phyloP scores from a whole-genome alignment of 2,329 filamentous ascomycete genomes.

The Fonsecaea multimorphosa region DNA sequence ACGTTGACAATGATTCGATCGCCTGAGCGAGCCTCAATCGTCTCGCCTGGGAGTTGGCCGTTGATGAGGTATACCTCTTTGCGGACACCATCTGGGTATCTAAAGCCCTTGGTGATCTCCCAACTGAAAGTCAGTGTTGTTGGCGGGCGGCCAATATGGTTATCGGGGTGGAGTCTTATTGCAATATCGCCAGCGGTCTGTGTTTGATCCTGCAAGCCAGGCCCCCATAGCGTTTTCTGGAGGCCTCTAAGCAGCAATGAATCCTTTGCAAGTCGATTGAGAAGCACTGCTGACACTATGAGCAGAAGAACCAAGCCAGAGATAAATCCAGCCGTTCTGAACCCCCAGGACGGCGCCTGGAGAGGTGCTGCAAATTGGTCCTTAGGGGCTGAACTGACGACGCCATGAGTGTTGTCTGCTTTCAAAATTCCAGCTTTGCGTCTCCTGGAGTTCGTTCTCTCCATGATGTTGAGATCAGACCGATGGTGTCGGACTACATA shows the following conservation, averaged over 20 bases:
- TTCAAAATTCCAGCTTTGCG: constrained; percentile 7
- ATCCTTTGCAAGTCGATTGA: neutral
- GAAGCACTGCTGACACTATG: neutral
- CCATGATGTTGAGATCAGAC: constrained; percentile 2
- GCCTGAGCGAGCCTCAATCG: constrained; percentile 56
- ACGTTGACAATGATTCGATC: constrained; percentile 54
- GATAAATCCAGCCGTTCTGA: neutral
- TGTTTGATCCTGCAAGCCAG: neutral
- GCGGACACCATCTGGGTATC: constrained; percentile 59
- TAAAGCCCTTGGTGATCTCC: constrained; percentile 49
- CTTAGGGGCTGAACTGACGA: neutral
- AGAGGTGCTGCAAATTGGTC: neutral
- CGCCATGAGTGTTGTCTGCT: constrained; percentile 42
- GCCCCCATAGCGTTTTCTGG: neutral
- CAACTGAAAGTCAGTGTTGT: constrained; percentile 48
- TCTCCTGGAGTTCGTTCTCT: constrained; percentile 25
- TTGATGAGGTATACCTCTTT: constrained; percentile 59
- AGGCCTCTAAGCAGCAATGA: neutral
- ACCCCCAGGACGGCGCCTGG: neutral
- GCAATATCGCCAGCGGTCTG: neutral
- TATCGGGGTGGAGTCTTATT: neutral
- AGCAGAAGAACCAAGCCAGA: neutral
- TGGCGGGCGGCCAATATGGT: constrained; percentile 26
- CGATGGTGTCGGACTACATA: neutral
- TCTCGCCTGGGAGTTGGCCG: constrained; percentile 58